Conservation (phyloP, 108 stramenopile species). For the Nannochloropsis granulata region DNA sequence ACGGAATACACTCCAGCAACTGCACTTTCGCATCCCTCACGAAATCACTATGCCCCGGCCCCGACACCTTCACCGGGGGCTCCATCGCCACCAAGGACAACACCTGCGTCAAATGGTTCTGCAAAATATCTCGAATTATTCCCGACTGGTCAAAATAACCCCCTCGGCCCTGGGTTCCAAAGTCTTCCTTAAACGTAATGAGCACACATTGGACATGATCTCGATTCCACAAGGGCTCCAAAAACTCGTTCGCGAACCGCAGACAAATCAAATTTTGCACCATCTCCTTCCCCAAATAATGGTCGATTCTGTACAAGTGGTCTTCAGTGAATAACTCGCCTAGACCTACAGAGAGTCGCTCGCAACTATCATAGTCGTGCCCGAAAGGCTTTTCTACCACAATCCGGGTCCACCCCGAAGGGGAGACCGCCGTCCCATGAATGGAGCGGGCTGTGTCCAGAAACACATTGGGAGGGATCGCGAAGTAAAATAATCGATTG, state of each 20-base stretch:
- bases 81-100: slow-evolving; percentile 42
- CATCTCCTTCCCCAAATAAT: slow-evolving; percentile 98
- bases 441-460: slow-evolving; percentile 63
- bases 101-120: slow-evolving; percentile 76
- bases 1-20: slow-evolving; percentile 60
- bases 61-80: slow-evolving; percentile 30
- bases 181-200: slow-evolving; percentile 46
- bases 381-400: slow-evolving; percentile 98
- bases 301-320: slow-evolving; percentile 86
- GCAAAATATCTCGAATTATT: slow-evolving; percentile 81
- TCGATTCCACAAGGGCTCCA: slow-evolving; percentile 70
- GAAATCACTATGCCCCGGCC: slow-evolving; percentile 38
- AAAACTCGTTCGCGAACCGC: slow-evolving; percentile 80
- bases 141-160: slow-evolving; percentile 91
- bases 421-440: slow-evolving; percentile 43
- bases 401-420: slow-evolving; percentile 67
- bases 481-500: slow-evolving; percentile 86
- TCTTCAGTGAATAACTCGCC: slow-evolving; percentile 61
- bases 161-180: slow-evolving; percentile 64
- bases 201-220: slow-evolving; percentile 23
- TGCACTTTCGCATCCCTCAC: slow-evolving; percentile 87
- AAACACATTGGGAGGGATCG: slow-evolving; percentile 91
- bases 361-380: slow-evolving; percentile 59
- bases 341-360: slow-evolving; percentile 49
- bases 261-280: slow-evolving; percentile 70